Conservation (phyloP, 306 rosid genomes). For the Quercus dentata region DNA sequence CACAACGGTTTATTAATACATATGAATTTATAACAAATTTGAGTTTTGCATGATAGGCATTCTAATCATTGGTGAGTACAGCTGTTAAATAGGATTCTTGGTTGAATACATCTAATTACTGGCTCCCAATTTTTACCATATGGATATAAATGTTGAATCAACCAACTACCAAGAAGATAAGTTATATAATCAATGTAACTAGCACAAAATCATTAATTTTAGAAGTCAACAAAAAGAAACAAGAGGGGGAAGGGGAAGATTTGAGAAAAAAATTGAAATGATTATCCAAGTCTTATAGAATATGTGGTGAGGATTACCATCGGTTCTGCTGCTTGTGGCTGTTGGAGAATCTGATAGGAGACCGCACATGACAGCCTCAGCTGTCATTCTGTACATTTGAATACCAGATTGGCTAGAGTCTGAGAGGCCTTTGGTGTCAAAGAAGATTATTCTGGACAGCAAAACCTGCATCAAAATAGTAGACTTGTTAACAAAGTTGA, state of each 20-base stretch:
- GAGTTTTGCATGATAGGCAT: background rate
- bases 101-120: background rate
- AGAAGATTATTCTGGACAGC: conserved; percentile 81
- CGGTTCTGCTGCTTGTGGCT: conserved; percentile 81
- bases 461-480: conserved; percentile 64
- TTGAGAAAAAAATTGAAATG: background rate
- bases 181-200: background rate
- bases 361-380: conserved; percentile 93
- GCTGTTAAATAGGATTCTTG: background rate
- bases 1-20: background rate
- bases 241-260: conserved; percentile 5
- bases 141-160: background rate
- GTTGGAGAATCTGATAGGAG: conserved; percentile 89
- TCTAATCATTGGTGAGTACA: background rate
- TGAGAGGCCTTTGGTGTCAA: conserved; percentile 51
- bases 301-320: conserved; percentile 48
- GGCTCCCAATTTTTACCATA: background rate
- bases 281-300: conserved; percentile 14
- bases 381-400: conserved; percentile 59
- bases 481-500: background rate
- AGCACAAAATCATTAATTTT: background rate
- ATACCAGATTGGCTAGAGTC: conserved; percentile 43
- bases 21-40: background rate
- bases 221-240: conserved; percentile 5
- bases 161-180: background rate